Base-by-base conservation (phyloP, 345 rosid species). In the Brassica juncea region DNA sequence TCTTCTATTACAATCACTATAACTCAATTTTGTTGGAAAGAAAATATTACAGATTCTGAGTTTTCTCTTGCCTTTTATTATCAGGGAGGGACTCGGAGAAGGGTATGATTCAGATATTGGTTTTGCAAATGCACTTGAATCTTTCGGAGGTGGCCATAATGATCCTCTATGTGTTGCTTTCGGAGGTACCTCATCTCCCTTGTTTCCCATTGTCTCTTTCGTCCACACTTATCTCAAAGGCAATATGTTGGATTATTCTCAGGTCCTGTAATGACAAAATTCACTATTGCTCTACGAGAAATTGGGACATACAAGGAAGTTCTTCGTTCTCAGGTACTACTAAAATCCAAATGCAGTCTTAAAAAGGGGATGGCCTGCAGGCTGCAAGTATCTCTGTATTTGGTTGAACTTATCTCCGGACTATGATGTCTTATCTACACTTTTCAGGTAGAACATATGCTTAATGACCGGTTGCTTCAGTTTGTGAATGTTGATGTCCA, bases 191-290 rank as follows among this genome's bases (percentile, higher is more conserved):
- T 54, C 12, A 21, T 25, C 61, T 49, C 31, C 31, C n/a, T 44
- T 23, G 23, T 21, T 21, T 21, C 23, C 23, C 23, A 21, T 21
- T 21, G 23, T 21, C 23, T 21, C 3, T 31, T 78, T 61, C 19
- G 1, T 59, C 8, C 62, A 39, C 42, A 7, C 0, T 54, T 54
- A 6, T 54, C 70, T 73, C 2, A 19, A 37, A 4, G 16, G 1
- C 35, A 44, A 25, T 69, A 8, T 28, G 9, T 54, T 55, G 0
- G 1, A 1, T 30, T 35, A 6, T 60, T 25, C 64, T 47, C 79
- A 91, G 93, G 97, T 54, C 92, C 93, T 78, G 92, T 85, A 49
- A 88, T 91, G 91, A 84, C 84, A 32, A 91, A 89, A 78, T 91
- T 89, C 80, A 88, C 92, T 2, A 86, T 89, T 83, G 91, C 92